Base-by-base conservation (phyloP, 768 basidiomycete genomes). In the Suillus luteus region DNA sequence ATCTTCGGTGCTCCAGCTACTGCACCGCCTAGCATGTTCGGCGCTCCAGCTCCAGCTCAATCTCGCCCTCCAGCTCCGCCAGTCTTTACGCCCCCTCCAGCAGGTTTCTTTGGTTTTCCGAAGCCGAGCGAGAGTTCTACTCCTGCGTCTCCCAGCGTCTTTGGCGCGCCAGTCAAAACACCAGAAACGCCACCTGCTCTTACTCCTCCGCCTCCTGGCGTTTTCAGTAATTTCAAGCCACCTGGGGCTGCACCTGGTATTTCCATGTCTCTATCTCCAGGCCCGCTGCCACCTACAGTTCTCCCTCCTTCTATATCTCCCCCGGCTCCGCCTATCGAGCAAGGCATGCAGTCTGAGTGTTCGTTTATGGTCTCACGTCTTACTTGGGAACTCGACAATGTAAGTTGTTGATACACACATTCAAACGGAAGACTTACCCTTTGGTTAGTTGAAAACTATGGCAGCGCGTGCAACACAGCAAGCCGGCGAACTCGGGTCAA, bases 271-370 rank as follows among this genome's bases (percentile, higher is more conserved):
- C 64, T 44, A 37, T 61, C 64, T 1, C 38, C 67, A 19, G 48
- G 38, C 10, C 55, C 62, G 4, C 49, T 51, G 7, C 31, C 9
- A 11, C 27, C 61, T 31, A 59, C 63, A 12, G 43, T 58, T 19
- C 49, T 66, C 33, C 57, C 68, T 31, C 37, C 60, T 7, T 22
- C 61, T 9, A 63, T 68, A 1, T 52, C 60, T 12, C 62, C 72
- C 22, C 55, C 65, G 6, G 63, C 67, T 27, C 67, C 72, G 64
- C 75, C 62, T 64, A 79, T 63, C 65, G 83, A 86, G 64, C 82
- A 85, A 61, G 87, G 88, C 11, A 85, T 94, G 83, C 89, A 91
- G 68, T 80, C 81, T 19, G 87, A 93, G 69, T 88, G 88, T 66
- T 67, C 72, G 3, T 54, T 79, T 40, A 77, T 94, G 40, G 78